Conservation (phyloP, 208 protist species). For the Trypanosoma scelopori region DNA sequence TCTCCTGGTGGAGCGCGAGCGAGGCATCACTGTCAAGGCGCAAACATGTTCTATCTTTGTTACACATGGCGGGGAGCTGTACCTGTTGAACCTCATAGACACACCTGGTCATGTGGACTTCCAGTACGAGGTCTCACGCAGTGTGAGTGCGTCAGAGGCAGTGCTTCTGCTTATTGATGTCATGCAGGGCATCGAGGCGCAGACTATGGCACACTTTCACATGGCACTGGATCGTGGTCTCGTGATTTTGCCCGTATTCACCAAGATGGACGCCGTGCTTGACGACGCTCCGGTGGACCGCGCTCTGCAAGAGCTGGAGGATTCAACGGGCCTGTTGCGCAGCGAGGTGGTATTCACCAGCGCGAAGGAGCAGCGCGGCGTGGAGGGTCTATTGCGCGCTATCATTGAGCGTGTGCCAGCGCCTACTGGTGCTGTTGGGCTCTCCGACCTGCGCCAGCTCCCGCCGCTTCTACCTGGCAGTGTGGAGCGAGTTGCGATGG, state of each 20-base stretch:
- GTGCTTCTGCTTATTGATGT: slow-evolving; percentile 93
- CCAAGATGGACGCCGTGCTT: slow-evolving; percentile 89
- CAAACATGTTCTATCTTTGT: slow-evolving; percentile 93
- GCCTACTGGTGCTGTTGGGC: slow-evolving; percentile 43
- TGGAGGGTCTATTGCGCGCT: slow-evolving; percentile 86
- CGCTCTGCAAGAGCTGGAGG: slow-evolving; percentile 80
- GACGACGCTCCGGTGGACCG: slow-evolving; percentile 64
- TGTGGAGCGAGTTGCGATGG: slow-evolving; percentile 44
- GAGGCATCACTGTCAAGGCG: slow-evolving; percentile 97
- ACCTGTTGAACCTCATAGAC: slow-evolving; percentile 97
- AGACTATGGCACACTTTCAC: slow-evolving; percentile 97
- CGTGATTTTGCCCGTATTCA: slow-evolving; percentile 84
- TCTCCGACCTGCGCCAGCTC: slow-evolving; percentile 81
- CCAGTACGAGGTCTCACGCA: slow-evolving; percentile 96
- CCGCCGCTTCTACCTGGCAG: slow-evolving; percentile 64
- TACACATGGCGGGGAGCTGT: slow-evolving; percentile 44
- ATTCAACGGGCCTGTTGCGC: slow-evolving; percentile 83
- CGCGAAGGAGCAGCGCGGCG: slow-evolving; percentile 90
- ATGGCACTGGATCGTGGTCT: slow-evolving; percentile 91
- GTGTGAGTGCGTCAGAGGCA: slow-evolving; percentile 91
- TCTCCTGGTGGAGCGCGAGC: slow-evolving; percentile 93
- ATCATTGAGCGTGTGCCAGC: slow-evolving; percentile 93
- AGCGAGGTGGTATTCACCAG: slow-evolving; percentile 89
- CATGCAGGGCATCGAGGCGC: slow-evolving; percentile 92
- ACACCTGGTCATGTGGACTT: slow-evolving; percentile 98